A percentile compares a stretch with the other conserved stretches of the same genome.
Evolutionary conservation across 495 filamentous ascomycete species (phyloP).

Genomic region (Antarctomyces pellizariae): DNA sequence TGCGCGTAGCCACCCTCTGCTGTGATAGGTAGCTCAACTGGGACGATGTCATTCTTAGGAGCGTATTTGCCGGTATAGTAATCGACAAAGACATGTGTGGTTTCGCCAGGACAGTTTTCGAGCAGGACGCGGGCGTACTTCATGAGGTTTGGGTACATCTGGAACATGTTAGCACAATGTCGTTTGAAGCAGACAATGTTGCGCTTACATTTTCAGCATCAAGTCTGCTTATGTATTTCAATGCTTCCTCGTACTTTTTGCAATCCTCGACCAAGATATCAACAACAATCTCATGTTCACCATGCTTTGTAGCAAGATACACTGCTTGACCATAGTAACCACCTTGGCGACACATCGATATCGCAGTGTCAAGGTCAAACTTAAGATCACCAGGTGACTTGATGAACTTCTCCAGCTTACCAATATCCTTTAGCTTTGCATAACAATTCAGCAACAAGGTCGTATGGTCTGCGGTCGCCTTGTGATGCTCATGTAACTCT

Average conservation of each 20-base stretch:
- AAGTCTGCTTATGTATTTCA: slow-evolving; percentile 74
- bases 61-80: slow-evolving; percentile 77
- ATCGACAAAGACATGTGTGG: slow-evolving; percentile 69
- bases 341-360: slow-evolving; percentile 91
- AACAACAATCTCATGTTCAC: slow-evolving; percentile 80
- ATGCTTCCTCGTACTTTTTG: slow-evolving; percentile 63
- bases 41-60: slow-evolving; percentile 41
- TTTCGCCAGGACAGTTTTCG: slow-evolving; percentile 53
- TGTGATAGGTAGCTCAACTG: slow-evolving; percentile 8
- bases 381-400: slow-evolving; percentile 85
- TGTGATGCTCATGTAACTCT: slow-evolving; percentile 84
- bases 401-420: slow-evolving; percentile 89
- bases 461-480: slow-evolving; percentile 87
- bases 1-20: slow-evolving; percentile 27
- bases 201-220: slow-evolving; percentile 54
- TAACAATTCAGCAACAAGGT: slow-evolving; percentile 92
- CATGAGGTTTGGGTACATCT: slow-evolving; percentile 81
- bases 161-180: background rate
- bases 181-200: slow-evolving; percentile 1
- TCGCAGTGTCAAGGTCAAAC: slow-evolving; percentile 93
- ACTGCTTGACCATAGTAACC: slow-evolving; percentile 96
- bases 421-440: slow-evolving; percentile 86
- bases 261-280: slow-evolving; percentile 92
- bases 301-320: slow-evolving; percentile 81
- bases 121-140: slow-evolving; percentile 83